These are phyloP conservation scores for Cornus suecica DNA, from an alignment of 148 eudicot genomes.

Conservation along the genomic window DNA sequence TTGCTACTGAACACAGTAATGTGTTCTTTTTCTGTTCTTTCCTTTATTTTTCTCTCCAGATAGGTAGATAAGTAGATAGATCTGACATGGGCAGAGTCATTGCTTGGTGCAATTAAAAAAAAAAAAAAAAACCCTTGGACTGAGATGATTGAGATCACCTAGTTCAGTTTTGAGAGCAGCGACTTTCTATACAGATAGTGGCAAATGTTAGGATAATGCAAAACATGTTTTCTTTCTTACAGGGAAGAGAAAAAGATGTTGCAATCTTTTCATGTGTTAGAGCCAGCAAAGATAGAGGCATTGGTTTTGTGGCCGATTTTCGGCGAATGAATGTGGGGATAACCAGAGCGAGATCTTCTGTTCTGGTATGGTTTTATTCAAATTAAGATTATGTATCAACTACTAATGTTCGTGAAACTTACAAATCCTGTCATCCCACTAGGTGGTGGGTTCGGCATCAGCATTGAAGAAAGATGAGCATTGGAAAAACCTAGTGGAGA, in stretches of 20 bases:
- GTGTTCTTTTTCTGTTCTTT: not conserved
- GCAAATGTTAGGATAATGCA: not conserved
- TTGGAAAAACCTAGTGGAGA: slow-evolving; percentile 78
- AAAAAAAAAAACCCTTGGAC: too few relatives aligned
- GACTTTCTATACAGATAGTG: too few relatives aligned
- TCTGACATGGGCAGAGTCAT: too few relatives aligned
- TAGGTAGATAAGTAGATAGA: too few relatives aligned
- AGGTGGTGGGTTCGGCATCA: slow-evolving; percentile 94
- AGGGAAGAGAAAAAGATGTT: slow-evolving; percentile 98
- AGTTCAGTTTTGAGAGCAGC: too few relatives aligned
- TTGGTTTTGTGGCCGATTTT: slow-evolving; percentile 83
- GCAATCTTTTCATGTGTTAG: slow-evolving; percentile 97
- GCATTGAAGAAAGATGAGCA: slow-evolving; percentile 73
- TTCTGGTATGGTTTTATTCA: slow-evolving; percentile 55
- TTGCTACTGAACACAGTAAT: not conserved
- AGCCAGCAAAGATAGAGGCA: slow-evolving; percentile 66
- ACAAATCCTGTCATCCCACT: slow-evolving; percentile 6
- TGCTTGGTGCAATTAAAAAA: too few relatives aligned
- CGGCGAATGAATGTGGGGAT: slow-evolving; percentile 97
- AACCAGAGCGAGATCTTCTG: slow-evolving; percentile 90
- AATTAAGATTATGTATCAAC: not conserved
- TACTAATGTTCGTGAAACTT: not conserved
- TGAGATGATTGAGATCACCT: too few relatives aligned
- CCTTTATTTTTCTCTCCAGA: too few relatives aligned
- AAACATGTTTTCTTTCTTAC: slow-evolving; percentile 14